Percentiles rank a stretch among this genome's conserved stretches.
Evolutionary conservation across 352 stramenopile species (phyloP).

Genomic region (Globisporangium barbulae): DNA sequence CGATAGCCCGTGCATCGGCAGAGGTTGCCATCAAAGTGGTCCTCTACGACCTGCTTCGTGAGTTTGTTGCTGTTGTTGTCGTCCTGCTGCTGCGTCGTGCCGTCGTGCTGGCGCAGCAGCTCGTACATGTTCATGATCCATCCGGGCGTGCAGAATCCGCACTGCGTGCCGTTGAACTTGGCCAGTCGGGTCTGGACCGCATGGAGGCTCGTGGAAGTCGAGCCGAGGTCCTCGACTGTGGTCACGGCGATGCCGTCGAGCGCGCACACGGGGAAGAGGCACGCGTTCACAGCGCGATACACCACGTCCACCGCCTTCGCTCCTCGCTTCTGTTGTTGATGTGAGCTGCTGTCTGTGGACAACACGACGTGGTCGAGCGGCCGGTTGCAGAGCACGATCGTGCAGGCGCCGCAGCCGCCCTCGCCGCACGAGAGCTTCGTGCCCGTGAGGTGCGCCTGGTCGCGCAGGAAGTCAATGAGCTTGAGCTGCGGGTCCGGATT

Average conservation of each 20-base stretch:
- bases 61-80: constrained; percentile 27
- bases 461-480: constrained; percentile 79
- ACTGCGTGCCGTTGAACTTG: constrained; percentile 93
- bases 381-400: constrained; percentile 86
- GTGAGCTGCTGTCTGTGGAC: background rate
- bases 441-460: constrained; percentile 62
- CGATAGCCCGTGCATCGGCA: constrained; percentile 93
- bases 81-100: background rate
- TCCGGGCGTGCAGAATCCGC: constrained; percentile 90
- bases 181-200: constrained; percentile 85
- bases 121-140: constrained; percentile 84
- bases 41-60: constrained; percentile 86
- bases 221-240: constrained; percentile 78
- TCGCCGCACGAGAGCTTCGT: constrained; percentile 94
- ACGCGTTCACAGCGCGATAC: constrained; percentile 84
- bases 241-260: constrained; percentile 83
- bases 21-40: constrained; percentile 95
- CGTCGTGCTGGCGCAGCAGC: constrained; percentile 71
- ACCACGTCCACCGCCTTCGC: background rate
- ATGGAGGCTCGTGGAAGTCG: constrained; percentile 48
- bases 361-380: constrained; percentile 5
- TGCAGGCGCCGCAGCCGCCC: constrained; percentile 95
- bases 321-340: background rate
- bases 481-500: constrained; percentile 68
- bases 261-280: constrained; percentile 76